Evolutionary conservation across 2,329 filamentous ascomycete genomes (phyloP).

Genomic region (Geosmithia morbida): DNA sequence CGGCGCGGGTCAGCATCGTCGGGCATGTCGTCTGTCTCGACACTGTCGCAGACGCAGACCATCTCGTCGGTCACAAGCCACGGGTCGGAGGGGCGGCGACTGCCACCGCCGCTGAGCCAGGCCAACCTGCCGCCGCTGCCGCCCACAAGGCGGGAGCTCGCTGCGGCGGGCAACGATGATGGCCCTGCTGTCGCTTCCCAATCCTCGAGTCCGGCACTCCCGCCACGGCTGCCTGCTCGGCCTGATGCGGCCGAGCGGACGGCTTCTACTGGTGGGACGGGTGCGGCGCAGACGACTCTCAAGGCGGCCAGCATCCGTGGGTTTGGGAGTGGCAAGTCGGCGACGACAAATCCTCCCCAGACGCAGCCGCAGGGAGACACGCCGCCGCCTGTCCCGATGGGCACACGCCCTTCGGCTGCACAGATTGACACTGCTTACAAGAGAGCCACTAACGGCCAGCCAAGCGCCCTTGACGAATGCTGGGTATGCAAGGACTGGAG

Average conservation of each 20-base stretch:
- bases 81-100: conserved; percentile 26
- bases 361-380: background rate
- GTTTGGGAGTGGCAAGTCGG: conserved; percentile 6
- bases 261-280: background rate
- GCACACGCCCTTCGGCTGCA: conserved; percentile 34
- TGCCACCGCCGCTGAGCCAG: conserved; percentile 41
- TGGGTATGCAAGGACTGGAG: conserved; percentile 82
- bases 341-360: background rate
- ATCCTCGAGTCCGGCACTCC: conserved; percentile 23
- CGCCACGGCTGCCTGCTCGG: conserved; percentile 36
- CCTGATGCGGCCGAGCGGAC: conserved; percentile 14
- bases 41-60: conserved; percentile 30
- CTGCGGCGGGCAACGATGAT: background rate
- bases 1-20: conserved; percentile 41
- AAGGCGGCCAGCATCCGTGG: conserved; percentile 6
- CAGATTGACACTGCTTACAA: conserved; percentile 30
- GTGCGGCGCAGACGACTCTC: background rate
- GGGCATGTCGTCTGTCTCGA: conserved; percentile 41
- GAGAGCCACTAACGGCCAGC: conserved; percentile 5
- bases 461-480: conserved; percentile 30
- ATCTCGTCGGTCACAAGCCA: conserved; percentile 33
- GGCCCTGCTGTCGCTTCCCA: conserved; percentile 6
- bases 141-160: conserved; percentile 31
- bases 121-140: conserved; percentile 44
- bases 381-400: conserved; percentile 37